Evolutionary conservation across 345 rosid species (phyloP).

Genomic region (Stellera chamaejasme): DNA sequence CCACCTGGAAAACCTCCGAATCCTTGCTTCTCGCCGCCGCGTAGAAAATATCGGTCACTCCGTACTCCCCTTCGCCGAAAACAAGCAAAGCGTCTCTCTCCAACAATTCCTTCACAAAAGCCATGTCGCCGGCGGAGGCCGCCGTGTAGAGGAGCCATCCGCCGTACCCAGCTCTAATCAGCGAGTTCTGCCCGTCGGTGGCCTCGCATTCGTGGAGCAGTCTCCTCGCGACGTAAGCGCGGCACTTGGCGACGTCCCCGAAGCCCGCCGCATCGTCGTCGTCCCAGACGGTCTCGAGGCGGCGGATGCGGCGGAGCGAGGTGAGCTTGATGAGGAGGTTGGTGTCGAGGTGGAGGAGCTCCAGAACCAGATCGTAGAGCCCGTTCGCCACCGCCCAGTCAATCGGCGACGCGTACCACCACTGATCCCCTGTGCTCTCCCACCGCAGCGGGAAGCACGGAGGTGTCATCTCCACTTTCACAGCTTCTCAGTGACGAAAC

Average conservation of each 20-base stretch:
- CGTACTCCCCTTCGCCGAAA: constrained; percentile 96
- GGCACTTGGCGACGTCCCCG: constrained; percentile 53
- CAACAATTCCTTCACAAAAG: constrained; percentile 52
- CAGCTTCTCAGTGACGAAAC: neutral
- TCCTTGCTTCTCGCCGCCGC: constrained; percentile 79
- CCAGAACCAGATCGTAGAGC: constrained; percentile 66
- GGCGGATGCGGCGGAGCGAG: constrained; percentile 91
- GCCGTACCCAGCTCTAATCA: constrained; percentile 87
- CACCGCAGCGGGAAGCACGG: constrained; percentile 85
- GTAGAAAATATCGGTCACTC: constrained; percentile 73
- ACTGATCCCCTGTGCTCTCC: constrained; percentile 98
- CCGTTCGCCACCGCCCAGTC: constrained; percentile 99
- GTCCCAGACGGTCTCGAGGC: constrained; percentile 97
- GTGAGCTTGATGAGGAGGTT: constrained; percentile 97
- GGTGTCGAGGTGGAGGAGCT: constrained; percentile 81
- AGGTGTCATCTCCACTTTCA: constrained; percentile 41
- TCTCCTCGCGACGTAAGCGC: constrained; percentile 58
- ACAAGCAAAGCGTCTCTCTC: constrained; percentile 81
- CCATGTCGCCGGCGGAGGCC: constrained; percentile 83
- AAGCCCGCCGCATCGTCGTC: constrained; percentile 42
- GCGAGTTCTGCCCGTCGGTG: constrained; percentile 43
- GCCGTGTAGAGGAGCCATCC: constrained; percentile 97
- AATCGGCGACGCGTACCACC: constrained; percentile 98
- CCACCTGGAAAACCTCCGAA: constrained; percentile 51
- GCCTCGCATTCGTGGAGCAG: constrained; percentile 55